These are phyloP conservation scores for Lenwebbia sp. DNA, from an alignment of 345 rosid species.

Conservation along the genomic window DNA sequence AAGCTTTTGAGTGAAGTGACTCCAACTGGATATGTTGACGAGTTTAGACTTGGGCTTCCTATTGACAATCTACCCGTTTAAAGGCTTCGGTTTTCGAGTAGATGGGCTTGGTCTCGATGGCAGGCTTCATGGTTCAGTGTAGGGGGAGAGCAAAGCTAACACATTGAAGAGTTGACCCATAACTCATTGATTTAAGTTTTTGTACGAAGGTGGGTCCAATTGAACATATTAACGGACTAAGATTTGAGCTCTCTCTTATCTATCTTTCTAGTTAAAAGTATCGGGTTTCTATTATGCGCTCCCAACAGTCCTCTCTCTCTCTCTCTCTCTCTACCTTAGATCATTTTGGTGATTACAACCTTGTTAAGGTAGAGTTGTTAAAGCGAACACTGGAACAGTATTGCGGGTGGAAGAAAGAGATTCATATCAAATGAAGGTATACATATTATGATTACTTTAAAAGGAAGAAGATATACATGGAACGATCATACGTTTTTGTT, in stretches of 20 bases:
- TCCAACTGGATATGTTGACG: no score
- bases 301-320: fast-evolving
- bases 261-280: no score
- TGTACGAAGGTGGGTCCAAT: no score
- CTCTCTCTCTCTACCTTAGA: not conserved
- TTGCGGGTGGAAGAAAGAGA: not conserved
- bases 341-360: not conserved
- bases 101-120: no score
- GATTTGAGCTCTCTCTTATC: not conserved
- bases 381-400: not conserved
- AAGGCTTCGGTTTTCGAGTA: not conserved
- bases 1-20: not conserved
- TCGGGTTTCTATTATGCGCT: no score
- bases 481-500: not conserved
- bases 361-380: not conserved
- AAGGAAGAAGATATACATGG: not conserved
- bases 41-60: not conserved
- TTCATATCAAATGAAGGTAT: not conserved
- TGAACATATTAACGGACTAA: no score
- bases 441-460: not conserved
- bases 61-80: no score
- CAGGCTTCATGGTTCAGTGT: no score
- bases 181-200: no score
- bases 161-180: no score
- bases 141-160: no score